Base-by-base conservation (phyloP, 495 filamentous ascomycete genomes). In the Penicilliopsis zonata region DNA sequence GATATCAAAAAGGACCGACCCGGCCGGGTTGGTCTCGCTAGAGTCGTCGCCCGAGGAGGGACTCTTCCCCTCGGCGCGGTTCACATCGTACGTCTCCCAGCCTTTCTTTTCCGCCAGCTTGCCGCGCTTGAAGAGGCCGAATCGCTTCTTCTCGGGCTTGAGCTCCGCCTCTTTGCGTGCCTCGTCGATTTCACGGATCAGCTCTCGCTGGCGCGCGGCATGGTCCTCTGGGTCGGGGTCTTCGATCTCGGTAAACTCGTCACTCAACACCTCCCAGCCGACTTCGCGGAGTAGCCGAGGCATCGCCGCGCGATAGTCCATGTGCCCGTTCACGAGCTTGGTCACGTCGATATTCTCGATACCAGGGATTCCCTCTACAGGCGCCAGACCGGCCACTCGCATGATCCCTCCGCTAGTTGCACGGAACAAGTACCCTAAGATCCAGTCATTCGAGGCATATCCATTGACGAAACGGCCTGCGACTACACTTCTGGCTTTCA, bases 151-250 rank as follows among this genome's bases (percentile, higher is more conserved):
- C 41, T 76, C 68, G 17, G 69, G 67, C 38, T 77, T 71, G 41
- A 71, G 70, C 48, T 93, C 85, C 5, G 90, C 67, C 43, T 86
- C 79, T 42, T 80, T 87, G 13, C 90, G 70, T 8, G 88, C 92
- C 48, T 93, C 86, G 42, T 99, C 90, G 21, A 99, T 88, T 55
- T 99, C 90, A 40, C 77, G 83, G 48, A 99, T 94, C 29, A 99
- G 67, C 52, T 99, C 88, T 21, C 82, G 69, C 57, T 99, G 90
- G 17, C 86, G 69, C 51, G 86, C 74, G 30, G 72, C 64, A 49
- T 96, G 86, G 37, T 90, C 85, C 3, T 96, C 92, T 3, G 90
- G 90, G 46, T 99, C 90, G 2, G 92, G 86, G 40, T 98, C 92
- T 43, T 96, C 88, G 31, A 99, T 96, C 53, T 99, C 90, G 1